Base-by-base conservation (phyloP, 2,329 filamentous ascomycete species). In the Aureobasidium sp. region DNA sequence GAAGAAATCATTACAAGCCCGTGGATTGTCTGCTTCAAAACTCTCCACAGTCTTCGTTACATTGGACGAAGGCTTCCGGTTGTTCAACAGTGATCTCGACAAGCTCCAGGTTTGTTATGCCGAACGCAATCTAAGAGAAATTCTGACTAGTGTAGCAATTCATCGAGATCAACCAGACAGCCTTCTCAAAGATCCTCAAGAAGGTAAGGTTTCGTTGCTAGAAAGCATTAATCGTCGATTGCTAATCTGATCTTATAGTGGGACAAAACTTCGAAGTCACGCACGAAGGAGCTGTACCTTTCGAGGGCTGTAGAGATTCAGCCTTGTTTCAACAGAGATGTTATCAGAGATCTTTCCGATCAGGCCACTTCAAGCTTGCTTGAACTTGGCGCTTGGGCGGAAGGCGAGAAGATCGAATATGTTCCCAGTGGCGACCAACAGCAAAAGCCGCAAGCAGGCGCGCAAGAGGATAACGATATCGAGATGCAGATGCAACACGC, bases 101-200 rank as follows among this genome's bases (percentile, higher is more conserved):
- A 99, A 99, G 76, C 83, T 99, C 17, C 91, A 84, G 73, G 81
- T 83, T 69, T 70, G 75, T 29, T 15, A 15, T 35, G 50, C 45
- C 21, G 23, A 19, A 51, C 5, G 35, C 9, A 6, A 13, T n/a
- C 31, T 6, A 13, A 23, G 6, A 58, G 59, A 63, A 60, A 60
- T 23, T 40, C 47, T 63, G 31, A 61, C 60, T 64, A 61, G 60
- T 60, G 50, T 67, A 96, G 79, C 94, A 97, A 78, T 99, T 97
- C 74, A 91, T 99, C 65, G 93, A 97, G 74, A 89, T 97, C 71
- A 99, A 99, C 71, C 93, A 94, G 69, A 96, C 90, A 1, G 94
- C 92, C 17, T 96, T 97, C 73, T 96, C 93, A 29, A 99, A 99
- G 74, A 99, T 99, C 62, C 78, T 99, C 65, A 99, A 99, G 77